Evolutionary conservation across 2,329 filamentous ascomycete species (phyloP), one percentile per base, ranked within the genome.

Genomic region (Podosphaera leucotricha): DNA sequence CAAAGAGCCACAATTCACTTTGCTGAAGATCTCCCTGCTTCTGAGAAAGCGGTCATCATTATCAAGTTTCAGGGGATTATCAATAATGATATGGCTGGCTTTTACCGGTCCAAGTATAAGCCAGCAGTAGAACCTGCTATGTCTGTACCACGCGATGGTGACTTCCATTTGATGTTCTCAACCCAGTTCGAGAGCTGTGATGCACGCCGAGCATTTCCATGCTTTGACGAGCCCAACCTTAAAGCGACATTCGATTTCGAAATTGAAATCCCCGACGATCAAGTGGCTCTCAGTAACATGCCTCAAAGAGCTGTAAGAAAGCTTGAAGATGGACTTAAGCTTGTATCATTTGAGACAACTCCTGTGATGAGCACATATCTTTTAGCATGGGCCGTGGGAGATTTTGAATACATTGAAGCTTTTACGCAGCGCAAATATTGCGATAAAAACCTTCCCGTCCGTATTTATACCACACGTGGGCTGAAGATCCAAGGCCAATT

Each of bases 181-280:
- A 98, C 90, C 41, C 90, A 98, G 60, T 98, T 98, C 58, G 90
- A 98, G 66, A 80, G 86, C 39, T 93, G 85, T 57, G 90, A 98
- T 63, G 90, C 90, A 48, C 79, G 90, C 51, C 72, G 86, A 52
- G 87, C 90, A 7, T 94, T 98, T 64, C 90, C 90, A 41, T 98
- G 90, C 65, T 95, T 95, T 57, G 90, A 98, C 58, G 90, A 98
- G 65, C 90, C 90, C 37, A 93, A 92, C 56, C 71, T 95, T 50
- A 98, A 98, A 65, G 84, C 90, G 10, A 87, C 85, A 2, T 95
- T 94, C 57, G 86, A 94, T 60, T 81, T 98, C 47, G 72, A 85
- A 55, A 80, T 98, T 49, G 87, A 95, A 64, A 72, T 94, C 40
- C 87, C 90, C 15, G 77, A 80, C 40, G 83, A 87, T 52, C 80